Evolutionary conservation across 1,139 yeast species (phyloP).

Genomic region (Eremothecium cymbalariae): DNA sequence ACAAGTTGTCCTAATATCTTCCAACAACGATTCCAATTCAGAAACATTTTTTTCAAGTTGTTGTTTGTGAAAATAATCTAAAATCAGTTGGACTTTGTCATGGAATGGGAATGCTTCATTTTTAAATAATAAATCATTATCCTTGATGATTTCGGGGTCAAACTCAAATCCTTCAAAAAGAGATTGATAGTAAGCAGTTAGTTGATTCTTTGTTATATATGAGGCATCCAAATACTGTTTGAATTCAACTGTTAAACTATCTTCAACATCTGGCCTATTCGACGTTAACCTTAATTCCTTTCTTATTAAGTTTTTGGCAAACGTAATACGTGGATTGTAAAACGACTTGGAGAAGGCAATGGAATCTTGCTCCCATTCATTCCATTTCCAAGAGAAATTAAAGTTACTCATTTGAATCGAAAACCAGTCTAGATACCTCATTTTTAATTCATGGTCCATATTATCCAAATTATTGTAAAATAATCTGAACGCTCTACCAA

Average conservation of each 20-base stretch:
- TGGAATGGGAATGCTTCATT: conserved; percentile 32
- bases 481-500: conserved; percentile 87
- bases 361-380: conserved; percentile 74
- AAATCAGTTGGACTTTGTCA: conserved; percentile 28
- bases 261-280: conserved; percentile 58
- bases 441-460: conserved; percentile 68
- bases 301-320: conserved; percentile 69
- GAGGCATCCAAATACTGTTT: conserved; percentile 52
- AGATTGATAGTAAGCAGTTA: conserved; percentile 33
- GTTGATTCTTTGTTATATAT: conserved; percentile 34
- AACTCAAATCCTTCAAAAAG: conserved; percentile 27
- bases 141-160: conserved; percentile 22
- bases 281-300: conserved; percentile 77
- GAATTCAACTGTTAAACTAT: conserved; percentile 71
- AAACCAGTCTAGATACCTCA: conserved; percentile 84
- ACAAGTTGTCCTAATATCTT: conserved; percentile 31
- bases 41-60: conserved; percentile 27
- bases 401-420: conserved; percentile 88
- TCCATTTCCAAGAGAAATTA: conserved; percentile 97
- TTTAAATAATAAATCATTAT: conserved; percentile 30
- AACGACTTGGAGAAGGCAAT: conserved; percentile 31
- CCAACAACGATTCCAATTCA: conserved; percentile 32
- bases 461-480: conserved; percentile 61
- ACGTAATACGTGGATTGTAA: conserved; percentile 66
- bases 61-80: conserved; percentile 33